Conservation (phyloP, 2,329 filamentous ascomycete genomes). For the Neodidymelliopsis sp. region DNA sequence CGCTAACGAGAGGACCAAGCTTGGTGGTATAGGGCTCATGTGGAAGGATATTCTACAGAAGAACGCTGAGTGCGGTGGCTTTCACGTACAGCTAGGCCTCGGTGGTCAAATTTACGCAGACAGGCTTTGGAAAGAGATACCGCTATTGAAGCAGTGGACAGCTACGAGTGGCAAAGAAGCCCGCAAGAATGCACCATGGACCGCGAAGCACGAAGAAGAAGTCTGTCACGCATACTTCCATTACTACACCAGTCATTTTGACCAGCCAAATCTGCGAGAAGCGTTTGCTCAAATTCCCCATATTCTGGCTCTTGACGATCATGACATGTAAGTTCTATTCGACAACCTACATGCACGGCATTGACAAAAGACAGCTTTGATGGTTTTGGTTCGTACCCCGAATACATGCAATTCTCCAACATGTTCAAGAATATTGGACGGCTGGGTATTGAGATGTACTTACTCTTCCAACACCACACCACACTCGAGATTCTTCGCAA, state of each 20-base stretch:
- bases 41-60: slow-evolving; percentile 99
- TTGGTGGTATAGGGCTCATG: slow-evolving; percentile 93
- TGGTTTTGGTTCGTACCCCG: slow-evolving; percentile 94
- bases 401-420: slow-evolving; percentile 97
- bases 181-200: slow-evolving; percentile 89
- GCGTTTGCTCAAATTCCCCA: slow-evolving; percentile 98
- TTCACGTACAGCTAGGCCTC: slow-evolving; percentile 90
- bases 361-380: slow-evolving; percentile 72
- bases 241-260: slow-evolving; percentile 98
- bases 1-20: slow-evolving; percentile 81
- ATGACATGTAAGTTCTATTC: slow-evolving; percentile 84
- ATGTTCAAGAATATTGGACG: slow-evolving; percentile 99
- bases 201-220: slow-evolving; percentile 92
- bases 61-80: slow-evolving; percentile 94
- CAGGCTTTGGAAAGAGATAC: slow-evolving; percentile 94
- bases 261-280: slow-evolving; percentile 92
- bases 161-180: slow-evolving; percentile 92
- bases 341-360: too few relatives aligned
- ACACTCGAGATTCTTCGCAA: slow-evolving; percentile 92
- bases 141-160: slow-evolving; percentile 92
- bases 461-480: slow-evolving; percentile 97
- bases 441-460: slow-evolving; percentile 95
- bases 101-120: slow-evolving; percentile 97
- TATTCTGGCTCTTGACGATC: slow-evolving; percentile 90
- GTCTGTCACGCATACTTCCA: slow-evolving; percentile 97